phyloP scores from a whole-genome alignment of 768 basidiomycete genomes.

The Hydnomerulius pinastri region DNA sequence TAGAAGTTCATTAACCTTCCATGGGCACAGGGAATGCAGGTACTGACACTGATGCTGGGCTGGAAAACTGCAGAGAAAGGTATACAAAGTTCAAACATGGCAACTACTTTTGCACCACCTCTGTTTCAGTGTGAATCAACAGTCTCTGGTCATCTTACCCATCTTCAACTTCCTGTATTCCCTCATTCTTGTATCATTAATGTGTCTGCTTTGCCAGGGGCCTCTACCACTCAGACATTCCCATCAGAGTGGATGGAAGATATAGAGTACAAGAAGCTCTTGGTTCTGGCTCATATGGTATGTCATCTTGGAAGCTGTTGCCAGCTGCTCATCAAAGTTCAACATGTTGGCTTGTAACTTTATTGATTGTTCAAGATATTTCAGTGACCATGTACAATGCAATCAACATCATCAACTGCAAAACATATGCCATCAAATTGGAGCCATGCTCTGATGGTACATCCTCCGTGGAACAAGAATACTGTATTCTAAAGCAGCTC shows the following conservation, averaged over 20 bases:
- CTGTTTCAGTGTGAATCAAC: too few species aligned
- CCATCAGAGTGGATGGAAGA: slow-evolving; percentile 1
- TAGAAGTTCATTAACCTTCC: too few species aligned
- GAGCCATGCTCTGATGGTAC: not conserved
- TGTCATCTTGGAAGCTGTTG: not conserved
- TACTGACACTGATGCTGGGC: too few species aligned
- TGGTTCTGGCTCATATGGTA: slow-evolving; percentile 3
- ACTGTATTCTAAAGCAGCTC: not conserved
- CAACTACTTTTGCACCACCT: too few species aligned
- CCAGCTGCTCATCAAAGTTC: not conserved
- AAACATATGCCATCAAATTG: not conserved
- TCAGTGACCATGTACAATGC: not conserved
- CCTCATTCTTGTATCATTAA: too few species aligned
- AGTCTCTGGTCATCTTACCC: too few species aligned
- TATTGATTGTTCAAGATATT: not conserved
- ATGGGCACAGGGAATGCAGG: too few species aligned
- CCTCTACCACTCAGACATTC: too few species aligned
- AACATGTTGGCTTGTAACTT: not conserved
- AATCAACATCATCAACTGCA: not conserved
- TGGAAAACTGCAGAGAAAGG: too few species aligned
- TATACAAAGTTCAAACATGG: too few species aligned
- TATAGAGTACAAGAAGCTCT: not conserved
- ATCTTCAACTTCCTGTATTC: too few species aligned
- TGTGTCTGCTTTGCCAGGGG: too few species aligned
- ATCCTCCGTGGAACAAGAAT: not conserved